Evolutionary conservation across 2,329 filamentous ascomycete genomes (phyloP).

Genomic region (Phoma sp.): DNA sequence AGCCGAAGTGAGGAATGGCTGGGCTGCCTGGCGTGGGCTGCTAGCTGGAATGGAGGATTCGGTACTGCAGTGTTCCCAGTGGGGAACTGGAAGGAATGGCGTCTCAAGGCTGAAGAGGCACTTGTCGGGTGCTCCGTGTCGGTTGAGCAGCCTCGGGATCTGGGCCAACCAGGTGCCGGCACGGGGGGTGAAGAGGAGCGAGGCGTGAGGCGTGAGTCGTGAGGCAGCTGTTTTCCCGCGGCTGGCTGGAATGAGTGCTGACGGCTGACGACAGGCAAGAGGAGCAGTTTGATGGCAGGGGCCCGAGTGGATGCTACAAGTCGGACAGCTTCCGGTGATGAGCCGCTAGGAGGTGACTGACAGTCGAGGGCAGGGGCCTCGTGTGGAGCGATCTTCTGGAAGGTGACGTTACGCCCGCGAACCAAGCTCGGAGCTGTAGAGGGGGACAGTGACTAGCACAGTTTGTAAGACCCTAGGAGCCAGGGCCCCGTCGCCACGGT

Average conservation of each 20-base stretch:
- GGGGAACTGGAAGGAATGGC: conserved; percentile 27
- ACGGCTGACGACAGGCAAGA: not conserved
- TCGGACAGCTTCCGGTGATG: conserved; percentile 23
- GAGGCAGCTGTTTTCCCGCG: conserved; percentile 25
- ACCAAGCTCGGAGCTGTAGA: conserved; percentile 31
- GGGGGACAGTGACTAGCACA: conserved; percentile 23
- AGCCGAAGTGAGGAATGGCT: conserved; percentile 11
- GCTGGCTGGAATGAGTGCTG: conserved; percentile 26
- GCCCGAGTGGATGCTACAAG: conserved; percentile 24
- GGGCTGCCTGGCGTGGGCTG: conserved; percentile 15
- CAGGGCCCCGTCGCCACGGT: conserved; percentile 4
- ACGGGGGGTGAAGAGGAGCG: conserved; percentile 15
- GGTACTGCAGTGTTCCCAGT: conserved; percentile 33
- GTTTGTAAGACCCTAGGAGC: conserved; percentile 30
- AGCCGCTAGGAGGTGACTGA: conserved; percentile 21
- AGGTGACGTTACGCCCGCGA: conserved; percentile 39
- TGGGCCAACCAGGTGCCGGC: conserved; percentile 25
- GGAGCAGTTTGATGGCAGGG: conserved; percentile 24
- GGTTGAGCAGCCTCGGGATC: conserved; percentile 26
- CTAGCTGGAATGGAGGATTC: conserved; percentile 36
- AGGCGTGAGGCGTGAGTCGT: conserved; percentile 22
- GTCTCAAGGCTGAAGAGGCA: conserved; percentile 30
- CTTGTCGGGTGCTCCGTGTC: conserved; percentile 35
- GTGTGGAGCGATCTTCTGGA: conserved; percentile 22
- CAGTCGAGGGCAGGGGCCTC: conserved; percentile 17